These are phyloP conservation scores for Penicillium hordei DNA, from an alignment of 2,329 filamentous ascomycete species.

Conservation along the genomic window DNA sequence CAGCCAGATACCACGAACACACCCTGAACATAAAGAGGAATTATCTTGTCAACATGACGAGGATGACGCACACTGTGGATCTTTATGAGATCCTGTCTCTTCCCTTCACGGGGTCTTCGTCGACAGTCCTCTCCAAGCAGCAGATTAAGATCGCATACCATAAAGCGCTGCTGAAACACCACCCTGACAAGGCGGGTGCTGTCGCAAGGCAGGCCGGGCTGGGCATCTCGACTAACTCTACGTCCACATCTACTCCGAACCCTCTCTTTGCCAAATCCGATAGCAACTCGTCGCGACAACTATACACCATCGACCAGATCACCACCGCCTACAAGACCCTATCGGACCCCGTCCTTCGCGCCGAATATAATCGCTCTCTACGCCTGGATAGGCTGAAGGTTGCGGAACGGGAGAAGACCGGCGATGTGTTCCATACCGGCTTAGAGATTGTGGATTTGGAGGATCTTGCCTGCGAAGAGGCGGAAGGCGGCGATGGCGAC, in stretches of 20 bases:
- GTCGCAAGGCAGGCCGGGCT: slow-evolving; percentile 15
- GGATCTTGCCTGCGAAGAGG: slow-evolving; percentile 50
- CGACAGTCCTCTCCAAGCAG: slow-evolving; percentile 35
- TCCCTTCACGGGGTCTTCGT: slow-evolving; percentile 27
- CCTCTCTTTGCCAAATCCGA: neutral
- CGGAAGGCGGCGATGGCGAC: slow-evolving; percentile 31
- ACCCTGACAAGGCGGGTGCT: slow-evolving; percentile 57
- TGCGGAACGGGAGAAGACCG: slow-evolving; percentile 28
- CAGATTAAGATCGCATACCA: slow-evolving; percentile 58
- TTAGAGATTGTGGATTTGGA: slow-evolving; percentile 60
- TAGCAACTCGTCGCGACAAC: neutral
- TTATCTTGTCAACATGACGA: slow-evolving; percentile 12
- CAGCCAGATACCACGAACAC: neutral
- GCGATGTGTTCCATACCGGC: slow-evolving; percentile 49
- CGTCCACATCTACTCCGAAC: neutral
- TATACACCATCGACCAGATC: slow-evolving; percentile 57
- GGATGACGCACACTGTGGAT: slow-evolving; percentile 19
- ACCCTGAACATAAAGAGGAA: neutral
- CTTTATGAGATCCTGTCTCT: slow-evolving; percentile 46
- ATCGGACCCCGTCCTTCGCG: slow-evolving; percentile 43
- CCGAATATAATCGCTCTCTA: slow-evolving; percentile 52
- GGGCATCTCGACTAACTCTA: neutral
- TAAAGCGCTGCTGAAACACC: slow-evolving; percentile 55
- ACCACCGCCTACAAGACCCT: slow-evolving; percentile 59
- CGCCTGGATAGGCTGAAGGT: slow-evolving; percentile 35